A percentile compares a stretch with the other conserved stretches of the same genome.
Conservation (phyloP, 2,329 filamentous ascomycete species). For the Exophiala mesophila region DNA sequence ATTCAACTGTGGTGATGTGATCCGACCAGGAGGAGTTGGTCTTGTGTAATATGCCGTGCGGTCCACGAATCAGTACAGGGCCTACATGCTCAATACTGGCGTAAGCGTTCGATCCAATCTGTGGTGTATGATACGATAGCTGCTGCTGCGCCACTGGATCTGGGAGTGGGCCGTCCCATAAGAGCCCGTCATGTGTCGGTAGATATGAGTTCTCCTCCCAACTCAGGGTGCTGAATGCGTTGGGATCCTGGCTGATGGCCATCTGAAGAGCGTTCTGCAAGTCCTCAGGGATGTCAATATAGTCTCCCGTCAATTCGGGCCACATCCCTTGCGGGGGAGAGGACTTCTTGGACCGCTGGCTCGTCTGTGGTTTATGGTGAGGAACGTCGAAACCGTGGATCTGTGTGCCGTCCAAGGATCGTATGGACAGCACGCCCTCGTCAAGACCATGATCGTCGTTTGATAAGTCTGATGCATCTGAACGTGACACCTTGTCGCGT, state of each 20-base stretch:
- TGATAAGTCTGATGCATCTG: conserved; percentile 1
- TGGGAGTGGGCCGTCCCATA: conserved; percentile 4
- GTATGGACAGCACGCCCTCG: not conserved
- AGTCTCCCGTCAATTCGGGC: conserved; percentile 1
- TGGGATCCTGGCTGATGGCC: conserved; percentile 5
- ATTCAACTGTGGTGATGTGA: conserved; percentile 8
- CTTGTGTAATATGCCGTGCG: conserved; percentile 4
- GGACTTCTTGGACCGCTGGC: no score
- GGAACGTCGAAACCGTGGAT: no score
- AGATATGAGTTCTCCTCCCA: not conserved
- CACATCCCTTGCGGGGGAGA: not conserved
- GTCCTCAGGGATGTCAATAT: conserved; percentile 6
- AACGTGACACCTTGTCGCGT: not conserved
- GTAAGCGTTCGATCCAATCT: conserved; percentile 4
- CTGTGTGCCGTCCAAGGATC: no score
- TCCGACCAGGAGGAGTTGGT: conserved; percentile 10
- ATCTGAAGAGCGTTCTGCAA: conserved; percentile 8
- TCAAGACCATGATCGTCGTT: conserved; percentile 3
- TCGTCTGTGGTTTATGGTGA: no score
- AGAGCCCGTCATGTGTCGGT: not conserved
- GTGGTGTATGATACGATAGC: conserved; percentile 1
- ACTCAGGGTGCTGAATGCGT: conserved; percentile 1
- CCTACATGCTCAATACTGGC: not conserved
- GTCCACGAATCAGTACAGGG: conserved; percentile 2
- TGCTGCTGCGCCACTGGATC: conserved; percentile 3